phyloP scores from a whole-genome alignment of 139 green algal species.

The Chlorella sp. region DNA sequence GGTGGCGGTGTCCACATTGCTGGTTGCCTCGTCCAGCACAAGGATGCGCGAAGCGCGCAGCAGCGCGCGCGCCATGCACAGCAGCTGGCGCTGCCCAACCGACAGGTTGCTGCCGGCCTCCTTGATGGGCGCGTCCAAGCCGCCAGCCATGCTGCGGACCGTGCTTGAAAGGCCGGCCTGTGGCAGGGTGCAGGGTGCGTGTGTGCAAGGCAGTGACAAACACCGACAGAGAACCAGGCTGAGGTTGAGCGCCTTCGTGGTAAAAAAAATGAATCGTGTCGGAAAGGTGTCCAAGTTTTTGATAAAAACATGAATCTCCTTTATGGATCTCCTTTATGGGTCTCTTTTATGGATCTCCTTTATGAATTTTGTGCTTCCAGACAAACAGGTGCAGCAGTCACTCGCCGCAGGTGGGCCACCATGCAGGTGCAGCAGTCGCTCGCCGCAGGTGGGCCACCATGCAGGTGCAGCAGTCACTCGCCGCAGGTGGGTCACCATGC shows the following conservation, averaged over 20 bases:
- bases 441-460: too few species aligned
- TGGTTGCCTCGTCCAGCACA: slow-evolving; percentile 93
- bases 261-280: too few species aligned
- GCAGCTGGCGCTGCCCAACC: slow-evolving; percentile 92
- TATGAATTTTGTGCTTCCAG: too few species aligned
- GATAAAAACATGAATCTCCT: too few species aligned
- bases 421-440: too few species aligned
- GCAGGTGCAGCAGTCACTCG: neutral
- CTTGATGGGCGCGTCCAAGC: slow-evolving; percentile 60
- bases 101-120: slow-evolving; percentile 92
- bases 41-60: slow-evolving; percentile 68
- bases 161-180: slow-evolving; percentile 42
- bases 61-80: slow-evolving; percentile 91
- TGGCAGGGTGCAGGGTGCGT: neutral
- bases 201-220: neutral
- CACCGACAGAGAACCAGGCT: too few species aligned
- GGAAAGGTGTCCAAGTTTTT: too few species aligned
- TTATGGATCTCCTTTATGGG: too few species aligned
- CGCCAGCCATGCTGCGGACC: slow-evolving; percentile 37
- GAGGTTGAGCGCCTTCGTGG: too few species aligned
- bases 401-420: too few species aligned
- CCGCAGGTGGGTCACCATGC: neutral
- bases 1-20: slow-evolving; percentile 18
- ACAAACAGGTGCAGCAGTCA: too few species aligned
- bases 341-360: too few species aligned